A percentile compares a stretch with the other conserved stretches of the same genome.
Conservation (phyloP, 148 eudicot species). For the Diospyros kaki region DNA sequence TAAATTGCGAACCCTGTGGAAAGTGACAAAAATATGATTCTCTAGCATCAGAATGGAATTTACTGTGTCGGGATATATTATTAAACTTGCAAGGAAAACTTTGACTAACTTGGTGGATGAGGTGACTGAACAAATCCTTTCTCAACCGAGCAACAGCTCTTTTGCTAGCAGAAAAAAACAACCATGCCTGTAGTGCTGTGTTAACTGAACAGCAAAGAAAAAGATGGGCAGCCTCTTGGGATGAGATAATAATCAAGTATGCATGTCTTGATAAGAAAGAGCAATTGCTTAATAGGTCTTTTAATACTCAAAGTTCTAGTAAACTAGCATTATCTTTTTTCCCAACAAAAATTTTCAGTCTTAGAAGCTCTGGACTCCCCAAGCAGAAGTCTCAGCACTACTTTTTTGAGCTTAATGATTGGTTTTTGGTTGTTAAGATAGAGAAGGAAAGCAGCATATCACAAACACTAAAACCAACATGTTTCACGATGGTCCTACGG, state of each 20-base stretch:
- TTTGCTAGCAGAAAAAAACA: conserved; percentile 78
- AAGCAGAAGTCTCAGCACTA: background rate
- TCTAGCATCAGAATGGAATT: conserved; percentile 2
- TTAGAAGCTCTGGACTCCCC: background rate
- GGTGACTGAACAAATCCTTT: conserved; percentile 67
- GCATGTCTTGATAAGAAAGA: too few relatives aligned
- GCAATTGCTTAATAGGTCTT: too few relatives aligned
- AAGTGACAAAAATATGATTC: background rate
- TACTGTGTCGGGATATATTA: background rate
- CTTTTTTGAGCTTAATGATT: background rate
- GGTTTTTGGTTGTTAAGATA: background rate
- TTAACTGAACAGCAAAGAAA: conserved; percentile 58
- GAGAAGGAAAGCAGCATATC: too few relatives aligned
- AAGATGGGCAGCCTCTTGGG: background rate
- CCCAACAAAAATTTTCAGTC: background rate
- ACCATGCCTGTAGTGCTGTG: conserved; percentile 76
- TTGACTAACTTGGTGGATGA: conserved; percentile 22
- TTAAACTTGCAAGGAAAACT: background rate
- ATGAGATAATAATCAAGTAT: background rate
- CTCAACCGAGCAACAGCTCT: conserved; percentile 87
- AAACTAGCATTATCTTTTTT: background rate
- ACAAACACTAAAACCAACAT: background rate
- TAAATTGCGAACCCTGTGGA: background rate
- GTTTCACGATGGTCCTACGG: background rate
- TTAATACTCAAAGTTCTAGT: too few relatives aligned